A percentile compares a stretch with the other conserved stretches of the same genome.
phyloP scores from a whole-genome alignment of 2,329 filamentous ascomycete species.

The Alternaria atra region DNA sequence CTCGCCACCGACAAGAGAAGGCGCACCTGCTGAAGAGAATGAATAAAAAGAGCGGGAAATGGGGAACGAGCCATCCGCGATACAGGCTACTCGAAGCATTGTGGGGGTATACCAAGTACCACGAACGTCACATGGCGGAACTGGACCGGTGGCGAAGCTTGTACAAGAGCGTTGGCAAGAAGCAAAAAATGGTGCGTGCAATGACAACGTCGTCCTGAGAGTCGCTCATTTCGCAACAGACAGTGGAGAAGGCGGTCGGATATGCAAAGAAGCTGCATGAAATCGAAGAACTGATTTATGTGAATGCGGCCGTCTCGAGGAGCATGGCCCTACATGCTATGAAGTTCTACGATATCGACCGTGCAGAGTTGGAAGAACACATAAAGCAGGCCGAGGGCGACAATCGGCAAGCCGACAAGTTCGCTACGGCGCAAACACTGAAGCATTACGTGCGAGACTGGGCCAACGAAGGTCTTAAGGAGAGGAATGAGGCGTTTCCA shows the following conservation, averaged over 20 bases:
- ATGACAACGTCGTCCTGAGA: too few relatives aligned
- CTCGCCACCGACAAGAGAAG: constrained; percentile 31
- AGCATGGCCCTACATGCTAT: constrained; percentile 58
- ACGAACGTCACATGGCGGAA: constrained; percentile 30
- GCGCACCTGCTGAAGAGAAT: constrained; percentile 31
- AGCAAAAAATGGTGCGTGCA: constrained; percentile 32
- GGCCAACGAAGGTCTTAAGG: constrained; percentile 59
- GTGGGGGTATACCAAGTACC: constrained; percentile 28
- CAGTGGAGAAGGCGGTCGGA: constrained; percentile 26
- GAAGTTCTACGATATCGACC: constrained; percentile 57
- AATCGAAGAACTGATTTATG: constrained; percentile 54
- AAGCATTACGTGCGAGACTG: constrained; percentile 69
- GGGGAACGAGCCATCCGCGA: constrained; percentile 27
- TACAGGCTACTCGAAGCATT: constrained; percentile 34
- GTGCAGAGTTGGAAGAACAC: constrained; percentile 58
- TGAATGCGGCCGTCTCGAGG: constrained; percentile 59
- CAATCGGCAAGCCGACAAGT: constrained; percentile 53
- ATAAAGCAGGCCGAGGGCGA: constrained; percentile 52
- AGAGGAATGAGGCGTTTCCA: constrained; percentile 55
- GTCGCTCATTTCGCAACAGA: constrained; percentile 10
- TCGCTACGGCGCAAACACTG: constrained; percentile 62
- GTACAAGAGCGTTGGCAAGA: constrained; percentile 33
- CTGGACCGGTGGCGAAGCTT: constrained; percentile 32
- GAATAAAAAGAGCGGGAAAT: constrained; percentile 28
- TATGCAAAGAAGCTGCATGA: constrained; percentile 56